Evolutionary conservation across 176 grass and related monocot species (phyloP).

Genomic region (Saccharum spontaneum): DNA sequence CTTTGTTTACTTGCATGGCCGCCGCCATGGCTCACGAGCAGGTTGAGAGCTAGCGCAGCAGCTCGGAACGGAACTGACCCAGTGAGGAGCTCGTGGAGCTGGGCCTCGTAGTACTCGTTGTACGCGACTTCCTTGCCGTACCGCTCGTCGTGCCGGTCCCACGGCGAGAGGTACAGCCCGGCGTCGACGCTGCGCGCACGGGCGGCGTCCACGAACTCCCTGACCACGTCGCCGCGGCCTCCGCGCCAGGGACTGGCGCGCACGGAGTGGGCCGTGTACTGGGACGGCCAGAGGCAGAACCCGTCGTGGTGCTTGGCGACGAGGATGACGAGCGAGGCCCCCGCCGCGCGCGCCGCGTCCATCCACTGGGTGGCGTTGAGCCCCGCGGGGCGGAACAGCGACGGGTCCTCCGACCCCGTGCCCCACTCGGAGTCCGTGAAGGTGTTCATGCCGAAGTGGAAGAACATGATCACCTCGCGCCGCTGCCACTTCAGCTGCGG

Average conservation of each 20-base stretch:
- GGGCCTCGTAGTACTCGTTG: constrained; percentile 89
- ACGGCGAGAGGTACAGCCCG: constrained; percentile 87
- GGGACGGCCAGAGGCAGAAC: constrained; percentile 93
- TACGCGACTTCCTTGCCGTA: constrained; percentile 73
- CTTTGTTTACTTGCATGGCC: not conserved
- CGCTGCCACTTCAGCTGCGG: constrained; percentile 87
- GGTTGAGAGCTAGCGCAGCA: not conserved
- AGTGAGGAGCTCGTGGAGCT: constrained; percentile 86
- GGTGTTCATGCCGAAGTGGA: constrained; percentile 99
- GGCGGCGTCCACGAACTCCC: constrained; percentile 57
- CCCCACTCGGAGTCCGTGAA: constrained; percentile 91
- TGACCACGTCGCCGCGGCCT: constrained; percentile 67
- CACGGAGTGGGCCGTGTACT: constrained; percentile 77
- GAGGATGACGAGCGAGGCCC: constrained; percentile 72
- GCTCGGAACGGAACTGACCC: constrained; percentile 40
- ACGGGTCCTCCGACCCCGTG: constrained; percentile 56
- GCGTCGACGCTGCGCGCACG: constrained; percentile 41
- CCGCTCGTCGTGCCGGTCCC: constrained; percentile 80
- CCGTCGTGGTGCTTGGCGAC: constrained; percentile 98
- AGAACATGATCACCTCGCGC: constrained; percentile 95
- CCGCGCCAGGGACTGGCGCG: constrained; percentile 58
- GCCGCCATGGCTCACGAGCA: too few species aligned
- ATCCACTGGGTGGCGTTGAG: constrained; percentile 80
- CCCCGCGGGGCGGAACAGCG: constrained; percentile 45
- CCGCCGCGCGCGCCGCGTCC: constrained; percentile 54